Base-by-base conservation (phyloP, 495 filamentous ascomycete species). In the Bathelium albidoporum region DNA sequence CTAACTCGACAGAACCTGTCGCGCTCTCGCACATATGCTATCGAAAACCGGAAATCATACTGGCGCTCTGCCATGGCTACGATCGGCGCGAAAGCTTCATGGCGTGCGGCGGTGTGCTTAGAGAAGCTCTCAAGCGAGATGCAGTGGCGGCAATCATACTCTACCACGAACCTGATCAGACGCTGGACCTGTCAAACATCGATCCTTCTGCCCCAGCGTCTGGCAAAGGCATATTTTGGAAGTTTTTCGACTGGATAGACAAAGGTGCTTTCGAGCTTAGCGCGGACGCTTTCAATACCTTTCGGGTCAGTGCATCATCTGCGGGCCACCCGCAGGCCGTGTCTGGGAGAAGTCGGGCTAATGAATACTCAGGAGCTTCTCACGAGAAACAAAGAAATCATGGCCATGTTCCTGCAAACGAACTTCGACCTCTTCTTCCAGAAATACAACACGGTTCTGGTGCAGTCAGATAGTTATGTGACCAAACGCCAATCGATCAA, bases 401-500 rank as follows among this genome's bases (percentile, higher is more conserved):
- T 97, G 31, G 88, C 92, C 4, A 82, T 86, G 39, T 99, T 95
- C 71, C 81, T 99, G 26, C 78, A 81, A 32, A 85, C 86, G 58
- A 97, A 96, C 74, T 97, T 95, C 69, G 87, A 89, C 43, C 74
- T 89, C 31, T 99, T 99, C 77, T 97, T 99, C 74, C 74, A 81
- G 24, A 85, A 85, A 73, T 99, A 97, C 80, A 96, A 99, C 76
- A 80, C 76, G 24, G 80, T 88, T n/a, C 82, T 99, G 1, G 82
- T 97, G 11, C 87, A 91, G 68, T 97, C 92, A 32, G 89, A 90
- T 65, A 95, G 88, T 66, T 99, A 99, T 74, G 95, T 99, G 45
- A 97, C 95, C 41, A 97, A 99, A 76, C 85, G 95, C 59, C 95
- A 99, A 76, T 96, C 91, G 28, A 96, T 97, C 74, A 97, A 97